Evolutionary conservation across 176 grass and related monocot species (phyloP).

Genomic region (Cenchrus americanus): DNA sequence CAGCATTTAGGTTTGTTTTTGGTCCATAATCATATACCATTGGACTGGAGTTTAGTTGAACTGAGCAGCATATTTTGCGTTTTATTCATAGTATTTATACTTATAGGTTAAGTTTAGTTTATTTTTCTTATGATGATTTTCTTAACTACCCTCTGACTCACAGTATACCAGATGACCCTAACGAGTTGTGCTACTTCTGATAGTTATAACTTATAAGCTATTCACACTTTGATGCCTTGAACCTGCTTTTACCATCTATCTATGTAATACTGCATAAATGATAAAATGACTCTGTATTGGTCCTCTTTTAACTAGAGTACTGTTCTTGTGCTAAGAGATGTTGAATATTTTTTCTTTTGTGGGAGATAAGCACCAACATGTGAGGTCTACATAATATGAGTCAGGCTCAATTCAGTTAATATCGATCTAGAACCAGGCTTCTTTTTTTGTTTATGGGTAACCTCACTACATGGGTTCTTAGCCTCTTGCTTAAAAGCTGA

Average conservation of each 20-base stretch:
- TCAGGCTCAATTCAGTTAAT: background rate
- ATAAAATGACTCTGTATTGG: background rate
- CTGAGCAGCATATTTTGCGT: background rate
- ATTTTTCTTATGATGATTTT: background rate
- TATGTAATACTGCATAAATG: background rate
- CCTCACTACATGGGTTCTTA: background rate
- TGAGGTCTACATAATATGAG: background rate
- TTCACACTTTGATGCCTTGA: background rate
- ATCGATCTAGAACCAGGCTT: background rate
- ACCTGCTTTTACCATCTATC: background rate
- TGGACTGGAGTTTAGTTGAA: background rate
- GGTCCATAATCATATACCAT: background rate
- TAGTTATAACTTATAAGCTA: background rate
- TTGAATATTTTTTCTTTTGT: background rate
- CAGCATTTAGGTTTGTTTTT: background rate
- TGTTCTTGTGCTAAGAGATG: background rate
- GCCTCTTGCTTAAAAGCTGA: background rate
- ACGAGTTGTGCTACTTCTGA: background rate
- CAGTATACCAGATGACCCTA: background rate
- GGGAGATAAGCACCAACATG: background rate
- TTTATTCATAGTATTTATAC: constrained; percentile 9
- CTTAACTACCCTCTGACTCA: background rate
- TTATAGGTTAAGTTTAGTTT: background rate
- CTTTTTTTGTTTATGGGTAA: background rate
- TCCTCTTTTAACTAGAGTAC: background rate